Conservation (phyloP, 1,139 yeast species). For the Blastobotrys indianensis region DNA sequence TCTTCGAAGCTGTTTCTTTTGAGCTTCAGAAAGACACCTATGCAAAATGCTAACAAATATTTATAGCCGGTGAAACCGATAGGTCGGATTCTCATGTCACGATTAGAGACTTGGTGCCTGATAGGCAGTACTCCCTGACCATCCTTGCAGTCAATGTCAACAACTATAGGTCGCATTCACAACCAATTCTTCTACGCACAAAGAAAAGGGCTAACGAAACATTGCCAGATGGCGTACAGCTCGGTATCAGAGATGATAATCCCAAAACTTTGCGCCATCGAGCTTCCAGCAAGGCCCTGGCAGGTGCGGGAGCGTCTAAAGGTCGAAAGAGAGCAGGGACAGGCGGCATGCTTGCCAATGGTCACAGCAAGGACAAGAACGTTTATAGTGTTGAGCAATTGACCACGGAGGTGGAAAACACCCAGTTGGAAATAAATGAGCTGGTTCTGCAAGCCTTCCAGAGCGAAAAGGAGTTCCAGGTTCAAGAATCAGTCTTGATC, state of each 20-base stretch:
- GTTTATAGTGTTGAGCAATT: constrained; percentile 44
- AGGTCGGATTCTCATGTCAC: constrained; percentile 33
- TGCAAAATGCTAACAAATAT: not conserved
- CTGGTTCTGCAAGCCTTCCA: constrained; percentile 38
- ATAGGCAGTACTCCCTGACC: constrained; percentile 49
- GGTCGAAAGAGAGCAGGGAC: constrained; percentile 1
- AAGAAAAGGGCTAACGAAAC: constrained; percentile 20
- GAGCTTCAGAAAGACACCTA: not conserved
- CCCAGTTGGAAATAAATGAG: constrained; percentile 45
- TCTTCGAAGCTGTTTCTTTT: not conserved
- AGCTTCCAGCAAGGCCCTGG: constrained; percentile 10
- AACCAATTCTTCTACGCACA: constrained; percentile 27
- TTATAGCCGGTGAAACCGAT: constrained; percentile 34
- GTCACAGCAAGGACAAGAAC: constrained; percentile 5
- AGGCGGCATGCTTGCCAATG: not conserved
- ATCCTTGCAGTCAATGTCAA: constrained; percentile 45
- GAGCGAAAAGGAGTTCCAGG: constrained; percentile 39
- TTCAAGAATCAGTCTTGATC: constrained; percentile 37
- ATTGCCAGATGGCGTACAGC: constrained; percentile 14
- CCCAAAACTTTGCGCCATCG: constrained; percentile 10
- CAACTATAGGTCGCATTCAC: constrained; percentile 30
- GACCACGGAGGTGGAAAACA: constrained; percentile 44
- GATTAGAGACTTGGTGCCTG: constrained; percentile 42
- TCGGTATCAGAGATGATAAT: constrained; percentile 3
- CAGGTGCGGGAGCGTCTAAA: not conserved